Evolutionary conservation across 305 asterid genomes (phyloP).

Genomic region (Rubia tinctorum): DNA sequence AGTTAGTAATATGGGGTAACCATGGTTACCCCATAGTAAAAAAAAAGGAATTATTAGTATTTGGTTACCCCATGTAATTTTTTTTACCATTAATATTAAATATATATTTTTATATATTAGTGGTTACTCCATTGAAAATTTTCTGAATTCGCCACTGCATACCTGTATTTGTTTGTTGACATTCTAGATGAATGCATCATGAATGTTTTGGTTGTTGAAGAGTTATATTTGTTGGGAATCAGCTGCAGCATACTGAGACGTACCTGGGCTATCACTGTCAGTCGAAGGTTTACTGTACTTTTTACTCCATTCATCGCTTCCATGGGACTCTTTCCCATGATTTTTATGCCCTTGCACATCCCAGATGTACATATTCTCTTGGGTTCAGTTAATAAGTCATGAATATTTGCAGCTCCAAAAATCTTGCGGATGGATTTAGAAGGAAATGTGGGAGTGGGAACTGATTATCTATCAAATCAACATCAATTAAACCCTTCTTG

Average conservation of each 20-base stretch:
- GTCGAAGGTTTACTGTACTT: constrained; percentile 45
- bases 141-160: too few species aligned
- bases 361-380: constrained; percentile 17
- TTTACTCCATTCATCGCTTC: constrained; percentile 4
- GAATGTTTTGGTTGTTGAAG: constrained; percentile 54
- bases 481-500: too few species aligned
- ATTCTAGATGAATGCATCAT: constrained; percentile 47
- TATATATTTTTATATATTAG: too few species aligned
- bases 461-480: too few species aligned
- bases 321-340: constrained; percentile 3
- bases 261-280: constrained; percentile 23
- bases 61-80: too few species aligned
- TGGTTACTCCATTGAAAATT: too few species aligned
- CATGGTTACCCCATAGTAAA: too few species aligned
- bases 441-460: constrained; percentile 62
- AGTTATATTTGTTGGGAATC: constrained; percentile 25
- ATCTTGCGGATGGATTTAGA: constrained; percentile 43
- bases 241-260: constrained; percentile 5
- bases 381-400: background rate
- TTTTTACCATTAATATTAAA: too few species aligned
- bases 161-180: too few species aligned
- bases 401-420: constrained; percentile 20
- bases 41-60: too few species aligned
- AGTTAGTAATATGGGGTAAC: too few species aligned
- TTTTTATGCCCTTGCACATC: constrained; percentile 14